Evolutionary conservation across 2,329 filamentous ascomycete species (phyloP), one percentile per base, ranked within the genome.

Genomic region (Calonectria hawksworthii): DNA sequence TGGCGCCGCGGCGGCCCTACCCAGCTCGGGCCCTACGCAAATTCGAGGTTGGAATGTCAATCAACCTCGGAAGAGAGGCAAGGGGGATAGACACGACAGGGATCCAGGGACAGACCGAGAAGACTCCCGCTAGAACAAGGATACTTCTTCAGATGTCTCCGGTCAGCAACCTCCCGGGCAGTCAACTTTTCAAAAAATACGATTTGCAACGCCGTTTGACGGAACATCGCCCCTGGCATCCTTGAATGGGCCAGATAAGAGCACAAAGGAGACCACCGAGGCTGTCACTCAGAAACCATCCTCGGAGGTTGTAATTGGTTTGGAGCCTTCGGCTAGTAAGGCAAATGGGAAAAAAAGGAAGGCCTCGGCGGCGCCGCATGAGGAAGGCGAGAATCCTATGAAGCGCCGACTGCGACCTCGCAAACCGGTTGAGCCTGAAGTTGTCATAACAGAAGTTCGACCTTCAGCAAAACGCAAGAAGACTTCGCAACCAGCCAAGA

Each of bases 1-100:
- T 54, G 85, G 86, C 5, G 87, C 90, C 2, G 87, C 87, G 23
- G 90, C 91, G 65, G 89, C 90, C 18, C 87, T 91, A 36, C 90
- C 90, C 11, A 87, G 87, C 63, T 89, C 88, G 21, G 90, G 90
- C 0, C 90, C 90, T 0, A 90, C 89, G 16, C 86, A 87, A 54
- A 91, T 92, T 38, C 83, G 90, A 34, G 90, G 90, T 1, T 92
- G 90, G 90, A 90, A 89, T 61, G 85, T 87, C 13, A 87, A 87
- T 71, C 84, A 84, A 74, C 83, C 83, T 70, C 83, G 85, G 54
- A 86, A 86, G 76, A 81, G 83, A 76, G 82, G 83, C 72, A 85
- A 84, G 69, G 74, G 73, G 3, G 83, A 85, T 38, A 84, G 82
- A 76, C 80, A 83, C 63, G 85, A 83, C 30, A 81, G 80, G 75